Conservation (phyloP, 2,329 filamentous ascomycete genomes). For the Graphium sp. region DNA sequence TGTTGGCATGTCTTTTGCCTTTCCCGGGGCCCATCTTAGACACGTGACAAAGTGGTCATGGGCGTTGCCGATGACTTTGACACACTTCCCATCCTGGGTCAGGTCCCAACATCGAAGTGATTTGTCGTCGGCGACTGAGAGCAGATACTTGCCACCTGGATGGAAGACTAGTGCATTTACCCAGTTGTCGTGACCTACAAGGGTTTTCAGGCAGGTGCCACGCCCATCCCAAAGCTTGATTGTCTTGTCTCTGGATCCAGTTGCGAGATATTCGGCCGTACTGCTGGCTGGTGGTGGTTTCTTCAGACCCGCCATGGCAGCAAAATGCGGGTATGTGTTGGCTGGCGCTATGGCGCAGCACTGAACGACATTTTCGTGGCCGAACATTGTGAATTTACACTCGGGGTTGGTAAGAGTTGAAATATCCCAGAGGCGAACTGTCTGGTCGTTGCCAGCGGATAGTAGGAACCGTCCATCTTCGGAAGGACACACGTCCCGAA, state of each 20-base stretch:
- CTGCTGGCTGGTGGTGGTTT: slow-evolving; percentile 60
- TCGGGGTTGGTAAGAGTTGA: slow-evolving; percentile 46
- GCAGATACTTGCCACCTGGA: slow-evolving; percentile 76
- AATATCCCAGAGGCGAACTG: slow-evolving; percentile 72
- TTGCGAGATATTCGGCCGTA: slow-evolving; percentile 76
- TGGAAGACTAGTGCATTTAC: slow-evolving; percentile 76
- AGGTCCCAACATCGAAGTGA: slow-evolving; percentile 90
- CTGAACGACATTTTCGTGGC: slow-evolving; percentile 74
- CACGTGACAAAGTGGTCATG: slow-evolving; percentile 78
- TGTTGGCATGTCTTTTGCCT: slow-evolving; percentile 39
- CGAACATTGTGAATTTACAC: slow-evolving; percentile 61
- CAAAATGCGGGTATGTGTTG: slow-evolving; percentile 59
- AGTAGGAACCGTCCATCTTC: slow-evolving; percentile 70
- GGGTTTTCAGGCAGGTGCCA: slow-evolving; percentile 68
- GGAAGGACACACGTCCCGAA: slow-evolving; percentile 73
- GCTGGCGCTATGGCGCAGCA: slow-evolving; percentile 79
- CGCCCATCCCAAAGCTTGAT: slow-evolving; percentile 81
- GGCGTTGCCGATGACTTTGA: slow-evolving; percentile 61
- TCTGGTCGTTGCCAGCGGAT: slow-evolving; percentile 70
- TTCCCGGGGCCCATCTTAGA: slow-evolving; percentile 70
- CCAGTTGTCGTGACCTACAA: slow-evolving; percentile 90
- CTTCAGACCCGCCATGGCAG: slow-evolving; percentile 64
- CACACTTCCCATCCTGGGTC: slow-evolving; percentile 74
- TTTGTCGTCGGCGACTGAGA: slow-evolving; percentile 81
- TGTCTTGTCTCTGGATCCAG: slow-evolving; percentile 76